Base-by-base conservation (phyloP, 495 filamentous ascomycete species). In the Penicillium longicatenatum region DNA sequence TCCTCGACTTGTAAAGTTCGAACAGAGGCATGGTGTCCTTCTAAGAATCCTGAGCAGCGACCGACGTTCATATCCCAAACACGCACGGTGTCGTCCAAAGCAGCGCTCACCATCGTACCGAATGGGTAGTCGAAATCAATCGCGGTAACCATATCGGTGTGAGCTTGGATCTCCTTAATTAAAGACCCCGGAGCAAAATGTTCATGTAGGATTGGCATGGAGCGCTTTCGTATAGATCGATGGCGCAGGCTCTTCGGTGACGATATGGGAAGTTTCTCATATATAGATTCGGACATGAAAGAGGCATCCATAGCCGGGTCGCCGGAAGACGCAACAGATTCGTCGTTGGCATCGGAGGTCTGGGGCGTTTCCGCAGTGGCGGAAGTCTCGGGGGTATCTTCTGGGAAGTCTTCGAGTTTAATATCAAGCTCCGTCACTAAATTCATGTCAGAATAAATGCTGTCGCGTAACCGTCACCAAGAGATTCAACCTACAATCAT, bases 231-330 rank as follows among this genome's bases (percentile, higher is more conserved):
- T 63, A 82, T 84, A 24, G 83, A 85, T 57, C 86, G 86, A 43
- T 86, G 86, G 61, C 87, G 86, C 70, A 86, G 83, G 29, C 82
- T 73, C 54, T 82, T 86, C 26, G 82, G 74, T 55, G 82, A 80
- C 14, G 84, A 70, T 12, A 85, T 83, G 1, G 92, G 91, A 16
- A 98, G 72, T 70, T 97, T 98, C 65, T 93, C 88, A 66, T 97
- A 99, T 60, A 99, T 90, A 8, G 92, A 96, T 67, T 97, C 92
- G 2, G 94, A 97, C 95, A 98, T 98, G 77, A 98, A 99, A 1
- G 85, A 84, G 14, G 77, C 81, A 62, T 82, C 85, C 82, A 72
- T 83, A 55, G 73, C 83, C 52, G 72, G 75, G 56, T 83, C 78
- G 24, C 86, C 85, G 29, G 81, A 75, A 12, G 76, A 62, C 19